These are phyloP conservation scores for Neoboletus magnificus DNA, from an alignment of 768 basidiomycete species.

Conservation along the genomic window DNA sequence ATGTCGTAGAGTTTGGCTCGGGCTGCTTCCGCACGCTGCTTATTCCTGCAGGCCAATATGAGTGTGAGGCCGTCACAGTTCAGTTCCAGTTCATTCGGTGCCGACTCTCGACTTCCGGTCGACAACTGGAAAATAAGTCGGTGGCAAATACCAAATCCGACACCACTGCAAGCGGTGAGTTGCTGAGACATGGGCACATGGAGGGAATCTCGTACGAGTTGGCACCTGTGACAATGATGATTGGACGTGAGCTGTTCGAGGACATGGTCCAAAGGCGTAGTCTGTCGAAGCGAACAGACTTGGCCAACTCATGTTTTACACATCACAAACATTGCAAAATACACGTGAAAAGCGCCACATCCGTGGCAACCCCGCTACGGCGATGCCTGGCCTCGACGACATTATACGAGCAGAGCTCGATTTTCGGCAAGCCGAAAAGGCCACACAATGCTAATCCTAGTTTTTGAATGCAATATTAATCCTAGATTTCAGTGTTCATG, in stretches of 20 bases:
- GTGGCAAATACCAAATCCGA: slow-evolving; percentile 81
- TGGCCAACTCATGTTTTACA: too few species aligned
- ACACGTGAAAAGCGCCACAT: too few species aligned
- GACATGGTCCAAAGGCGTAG: slow-evolving; percentile 23
- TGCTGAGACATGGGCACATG: background rate
- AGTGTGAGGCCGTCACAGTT: slow-evolving; percentile 60
- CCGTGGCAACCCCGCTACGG: too few species aligned
- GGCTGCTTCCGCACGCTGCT: slow-evolving; percentile 60
- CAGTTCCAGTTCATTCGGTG: slow-evolving; percentile 15
- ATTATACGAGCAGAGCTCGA: too few species aligned
- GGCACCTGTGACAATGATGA: slow-evolving; percentile 68
- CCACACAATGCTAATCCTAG: too few species aligned
- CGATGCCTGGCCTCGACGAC: too few species aligned
- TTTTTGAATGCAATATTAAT: too few species aligned
- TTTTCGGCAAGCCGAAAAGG: too few species aligned
- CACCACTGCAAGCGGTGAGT: slow-evolving; percentile 56
- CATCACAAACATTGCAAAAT: too few species aligned
- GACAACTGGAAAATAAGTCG: slow-evolving; percentile 70
- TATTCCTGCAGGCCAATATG: slow-evolving; percentile 77
- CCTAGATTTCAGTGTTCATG: too few species aligned
- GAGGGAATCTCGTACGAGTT: slow-evolving; percentile 47
- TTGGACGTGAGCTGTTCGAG: slow-evolving; percentile 32
- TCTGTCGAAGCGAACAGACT: too few species aligned
- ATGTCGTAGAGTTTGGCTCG: slow-evolving; percentile 48
- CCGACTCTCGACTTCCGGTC: slow-evolving; percentile 37